Conservation (phyloP, 495 filamentous ascomycete species). For the Penicillium salamii region DNA sequence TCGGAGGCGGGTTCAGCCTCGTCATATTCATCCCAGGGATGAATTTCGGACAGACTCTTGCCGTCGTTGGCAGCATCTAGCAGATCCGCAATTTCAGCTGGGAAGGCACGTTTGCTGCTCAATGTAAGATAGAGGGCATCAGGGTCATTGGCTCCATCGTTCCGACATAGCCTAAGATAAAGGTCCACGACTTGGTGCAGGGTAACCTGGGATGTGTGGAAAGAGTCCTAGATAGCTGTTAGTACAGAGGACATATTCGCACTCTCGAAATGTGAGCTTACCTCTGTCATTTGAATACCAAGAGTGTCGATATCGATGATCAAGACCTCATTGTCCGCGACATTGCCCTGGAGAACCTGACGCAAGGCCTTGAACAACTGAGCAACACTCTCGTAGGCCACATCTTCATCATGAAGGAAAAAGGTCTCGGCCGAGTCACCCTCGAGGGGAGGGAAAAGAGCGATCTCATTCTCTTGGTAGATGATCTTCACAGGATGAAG, state of each 20-base stretch:
- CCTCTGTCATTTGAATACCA: slow-evolving; percentile 70
- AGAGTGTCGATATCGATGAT: slow-evolving; percentile 64
- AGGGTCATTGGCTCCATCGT: slow-evolving; percentile 55
- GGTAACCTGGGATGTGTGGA: slow-evolving; percentile 39
- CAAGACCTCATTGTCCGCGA: slow-evolving; percentile 66
- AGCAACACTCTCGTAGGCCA: slow-evolving; percentile 54
- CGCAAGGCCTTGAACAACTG: slow-evolving; percentile 65
- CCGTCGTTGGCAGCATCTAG: slow-evolving; percentile 53
- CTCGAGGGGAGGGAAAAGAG: slow-evolving; percentile 64
- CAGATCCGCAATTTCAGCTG: slow-evolving; percentile 47
- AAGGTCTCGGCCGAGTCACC: slow-evolving; percentile 66
- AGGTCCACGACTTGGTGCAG: slow-evolving; percentile 57
- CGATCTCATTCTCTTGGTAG: slow-evolving; percentile 67
- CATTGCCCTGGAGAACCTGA: slow-evolving; percentile 61
- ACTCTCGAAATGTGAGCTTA: slow-evolving; percentile 33
- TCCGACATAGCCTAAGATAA: slow-evolving; percentile 54
- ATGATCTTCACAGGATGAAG: slow-evolving; percentile 56
- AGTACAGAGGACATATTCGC: slow-evolving; percentile 23
- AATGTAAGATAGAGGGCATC: slow-evolving; percentile 58
- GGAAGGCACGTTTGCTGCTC: slow-evolving; percentile 36
- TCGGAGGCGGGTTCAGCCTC: slow-evolving; percentile 24
- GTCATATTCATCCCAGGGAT: slow-evolving; percentile 36
- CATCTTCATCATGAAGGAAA: slow-evolving; percentile 66
- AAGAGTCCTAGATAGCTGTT: slow-evolving; percentile 42
- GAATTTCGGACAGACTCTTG: slow-evolving; percentile 56